These are phyloP conservation scores for Cutaneotrichosporon cavernicola DNA, from an alignment of 1,284 basidiomycete species.

Conservation along the genomic window DNA sequence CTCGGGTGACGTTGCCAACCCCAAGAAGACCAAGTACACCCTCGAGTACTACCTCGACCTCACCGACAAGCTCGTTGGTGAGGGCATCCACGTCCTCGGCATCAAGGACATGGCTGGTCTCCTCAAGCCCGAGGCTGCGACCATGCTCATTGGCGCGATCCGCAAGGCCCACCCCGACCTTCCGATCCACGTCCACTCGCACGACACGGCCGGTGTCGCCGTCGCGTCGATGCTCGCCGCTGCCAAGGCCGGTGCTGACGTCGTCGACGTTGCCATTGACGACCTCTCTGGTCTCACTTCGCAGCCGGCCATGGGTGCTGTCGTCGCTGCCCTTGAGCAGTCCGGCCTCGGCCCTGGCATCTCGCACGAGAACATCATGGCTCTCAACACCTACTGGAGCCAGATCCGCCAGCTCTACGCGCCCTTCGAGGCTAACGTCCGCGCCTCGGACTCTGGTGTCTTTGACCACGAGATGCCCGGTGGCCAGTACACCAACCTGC, in stretches of 20 bases:
- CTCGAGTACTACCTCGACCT: constrained; percentile 97
- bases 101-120: constrained; percentile 99
- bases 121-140: constrained; percentile 91
- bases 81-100: constrained; percentile 95
- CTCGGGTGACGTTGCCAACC: constrained; percentile 94
- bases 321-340: constrained; percentile 93
- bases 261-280: constrained; percentile 98
- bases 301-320: constrained; percentile 97
- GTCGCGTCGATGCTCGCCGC: constrained; percentile 94
- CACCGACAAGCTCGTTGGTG: constrained; percentile 85
- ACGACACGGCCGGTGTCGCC: constrained; percentile 99
- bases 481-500: constrained; percentile 83
- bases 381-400: constrained; percentile 97
- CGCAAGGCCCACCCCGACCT: constrained; percentile 95
- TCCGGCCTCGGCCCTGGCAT: constrained; percentile 93
- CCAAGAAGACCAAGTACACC: constrained; percentile 97
- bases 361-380: constrained; percentile 94
- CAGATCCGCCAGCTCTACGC: constrained; percentile 93
- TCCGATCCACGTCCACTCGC: constrained; percentile 98
- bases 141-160: constrained; percentile 88
- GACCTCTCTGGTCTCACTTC: constrained; percentile 98
- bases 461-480: constrained; percentile 99
- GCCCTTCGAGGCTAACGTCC: constrained; percentile 98
- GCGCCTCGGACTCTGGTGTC: constrained; percentile 92
- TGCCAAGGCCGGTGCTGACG: constrained; percentile 93